phyloP scores from a whole-genome alignment of 331 rosid genomes.

The Pyracantha coccinea region DNA sequence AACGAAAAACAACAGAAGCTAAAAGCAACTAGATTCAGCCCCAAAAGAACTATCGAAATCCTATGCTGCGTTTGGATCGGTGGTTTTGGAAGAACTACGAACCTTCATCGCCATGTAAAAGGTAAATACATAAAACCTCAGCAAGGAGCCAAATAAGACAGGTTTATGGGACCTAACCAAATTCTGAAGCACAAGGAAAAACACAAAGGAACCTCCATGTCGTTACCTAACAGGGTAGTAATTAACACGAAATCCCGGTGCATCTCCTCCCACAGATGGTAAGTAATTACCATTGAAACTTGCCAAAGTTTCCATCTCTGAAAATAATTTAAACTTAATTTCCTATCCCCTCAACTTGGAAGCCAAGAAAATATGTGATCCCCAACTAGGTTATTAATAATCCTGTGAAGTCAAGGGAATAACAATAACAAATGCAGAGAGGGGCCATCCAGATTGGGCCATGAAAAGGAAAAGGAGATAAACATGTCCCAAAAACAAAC shows the following conservation, averaged over 20 bases:
- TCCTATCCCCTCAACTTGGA: neutral
- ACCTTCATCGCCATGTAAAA: neutral
- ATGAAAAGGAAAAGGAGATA: neutral
- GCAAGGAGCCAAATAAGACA: neutral
- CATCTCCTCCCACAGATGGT: neutral
- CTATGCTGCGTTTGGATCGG: neutral
- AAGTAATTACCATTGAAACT: neutral
- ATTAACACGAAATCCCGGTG: neutral
- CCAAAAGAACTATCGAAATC: neutral
- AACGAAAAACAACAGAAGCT: neutral
- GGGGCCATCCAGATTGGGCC: slow-evolving; percentile 4
- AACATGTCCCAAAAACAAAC: neutral
- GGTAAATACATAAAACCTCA: neutral
- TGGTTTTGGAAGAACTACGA: neutral
- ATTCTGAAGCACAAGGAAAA: neutral
- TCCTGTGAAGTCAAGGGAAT: neutral
- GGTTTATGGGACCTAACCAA: neutral
- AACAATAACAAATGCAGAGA: neutral
- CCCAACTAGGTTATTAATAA: neutral
- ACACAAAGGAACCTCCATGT: neutral
- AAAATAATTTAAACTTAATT: neutral
- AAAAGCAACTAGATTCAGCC: neutral
- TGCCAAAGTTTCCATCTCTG: neutral
- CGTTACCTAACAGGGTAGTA: neutral
- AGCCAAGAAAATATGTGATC: neutral